Evolutionary conservation across 2,329 filamentous ascomycete genomes (phyloP), one percentile per base, ranked within the genome.

Genomic region (Pestalotiopsis sp.): DNA sequence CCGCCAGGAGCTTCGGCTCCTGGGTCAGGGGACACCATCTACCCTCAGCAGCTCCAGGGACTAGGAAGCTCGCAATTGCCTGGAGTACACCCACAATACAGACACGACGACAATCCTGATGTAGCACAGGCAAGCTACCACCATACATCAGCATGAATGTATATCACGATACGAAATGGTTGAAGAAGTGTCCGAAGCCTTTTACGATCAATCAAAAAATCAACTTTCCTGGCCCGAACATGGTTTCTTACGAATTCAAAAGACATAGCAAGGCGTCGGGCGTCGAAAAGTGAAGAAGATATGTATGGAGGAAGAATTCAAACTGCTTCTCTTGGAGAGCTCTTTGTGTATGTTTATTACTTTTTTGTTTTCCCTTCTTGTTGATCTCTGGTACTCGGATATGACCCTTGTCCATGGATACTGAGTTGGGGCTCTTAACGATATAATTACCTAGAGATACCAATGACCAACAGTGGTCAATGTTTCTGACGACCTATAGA

Each of bases 1-100:
- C 85, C 87, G 68, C 81, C 84, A 76, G 81, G 81, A 77, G 80
- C 75, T 76, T 80, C 82, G 71, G 80, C 79, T 80, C 80, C 82
- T 80, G 82, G 75, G 77, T 74, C 81, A 73, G 83, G 82, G 80
- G 83, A 85, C 82, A 84, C 79, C 75, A 80, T 81, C 72, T 83
- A 83, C 75, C 75, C 81, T 70, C 82, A 82, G 74, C 80, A 82
- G 72, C 78, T 80, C 69, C 78, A 78, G 70, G 74, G 75, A 74
- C 75, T 71, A 76, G 64, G 61, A 66, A 73, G 72, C 70, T 68
- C 69, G 64, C 64, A 66, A 23, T 59, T 66, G 31, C 64, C 64
- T 12, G 14, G 49, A 17, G 4, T 56, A 23, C 64, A 66, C 36
- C 14, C 31, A 14, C 64, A 66, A n/a, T 66, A 66, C 41, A 61